A percentile compares a stretch with the other conserved stretches of the same genome.
Evolutionary conservation across 2,329 filamentous ascomycete genomes (phyloP).

Genomic region (Alternaria brassicae): DNA sequence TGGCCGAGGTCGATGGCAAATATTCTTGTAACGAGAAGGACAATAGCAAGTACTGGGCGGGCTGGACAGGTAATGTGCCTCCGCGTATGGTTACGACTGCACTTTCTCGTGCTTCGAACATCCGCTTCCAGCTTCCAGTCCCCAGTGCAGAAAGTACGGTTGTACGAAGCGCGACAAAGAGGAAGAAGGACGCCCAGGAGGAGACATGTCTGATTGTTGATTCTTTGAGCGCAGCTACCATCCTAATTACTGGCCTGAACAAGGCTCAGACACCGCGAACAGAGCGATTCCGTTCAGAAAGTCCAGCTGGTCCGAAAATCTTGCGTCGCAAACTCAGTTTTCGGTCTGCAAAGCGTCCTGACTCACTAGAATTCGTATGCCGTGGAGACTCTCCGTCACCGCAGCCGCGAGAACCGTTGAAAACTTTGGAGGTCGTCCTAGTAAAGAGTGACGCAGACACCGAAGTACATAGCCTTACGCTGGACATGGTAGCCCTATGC

Average conservation of each 20-base stretch:
- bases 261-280: not conserved
- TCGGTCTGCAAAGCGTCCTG: slow-evolving; percentile 7
- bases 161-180: slow-evolving; percentile 27
- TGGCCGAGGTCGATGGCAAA: slow-evolving; percentile 28
- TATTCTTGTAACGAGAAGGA: slow-evolving; percentile 18
- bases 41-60: slow-evolving; percentile 24
- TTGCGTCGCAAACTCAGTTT: slow-evolving; percentile 17
- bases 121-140: slow-evolving; percentile 35
- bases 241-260: slow-evolving; percentile 13
- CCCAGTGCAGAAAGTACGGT: slow-evolving; percentile 27
- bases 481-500: slow-evolving; percentile 27
- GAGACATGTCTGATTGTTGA: slow-evolving; percentile 25
- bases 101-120: slow-evolving; percentile 24
- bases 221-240: slow-evolving; percentile 25
- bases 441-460: slow-evolving; percentile 28
- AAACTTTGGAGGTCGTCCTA: slow-evolving; percentile 32
- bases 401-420: slow-evolving; percentile 20
- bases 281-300: slow-evolving; percentile 6
- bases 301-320: slow-evolving; percentile 3
- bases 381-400: slow-evolving; percentile 6
- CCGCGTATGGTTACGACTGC: slow-evolving; percentile 28
- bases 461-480: slow-evolving; percentile 25
- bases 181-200: slow-evolving; percentile 31
- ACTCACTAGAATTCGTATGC: slow-evolving; percentile 16
- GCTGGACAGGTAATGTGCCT: slow-evolving; percentile 25